Percentiles rank a stretch among this genome's conserved stretches.
These are phyloP conservation scores for Halteria grandinella DNA, from an alignment of 73 alveolate species.

Conservation along the genomic window DNA sequence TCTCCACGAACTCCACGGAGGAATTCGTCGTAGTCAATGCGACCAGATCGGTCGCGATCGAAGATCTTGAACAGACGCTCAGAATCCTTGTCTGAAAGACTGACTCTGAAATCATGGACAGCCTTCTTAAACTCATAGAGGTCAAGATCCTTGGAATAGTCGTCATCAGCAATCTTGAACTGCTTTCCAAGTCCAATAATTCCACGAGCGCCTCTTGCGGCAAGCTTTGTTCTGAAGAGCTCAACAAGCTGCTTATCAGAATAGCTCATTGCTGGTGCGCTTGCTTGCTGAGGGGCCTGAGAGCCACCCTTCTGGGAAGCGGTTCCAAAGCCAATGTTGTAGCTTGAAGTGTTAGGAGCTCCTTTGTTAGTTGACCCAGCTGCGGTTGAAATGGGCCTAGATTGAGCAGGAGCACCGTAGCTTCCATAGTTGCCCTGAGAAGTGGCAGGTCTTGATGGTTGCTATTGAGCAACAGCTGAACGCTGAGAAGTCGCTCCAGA, in stretches of 20 bases:
- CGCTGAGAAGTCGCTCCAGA: too few species aligned
- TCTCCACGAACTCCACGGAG: slow-evolving; percentile 80
- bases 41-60: slow-evolving; percentile 83
- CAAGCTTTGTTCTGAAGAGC: slow-evolving; percentile 59
- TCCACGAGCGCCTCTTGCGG: slow-evolving; percentile 84
- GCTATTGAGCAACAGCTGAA: too few species aligned
- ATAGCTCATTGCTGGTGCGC: slow-evolving; percentile 28
- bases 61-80: slow-evolving; percentile 70
- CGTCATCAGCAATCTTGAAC: slow-evolving; percentile 76
- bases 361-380: too few species aligned
- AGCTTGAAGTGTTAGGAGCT: too few species aligned
- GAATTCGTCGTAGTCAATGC: slow-evolving; percentile 83
- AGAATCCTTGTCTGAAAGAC: slow-evolving; percentile 53
- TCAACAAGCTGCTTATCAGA: slow-evolving; percentile 56
- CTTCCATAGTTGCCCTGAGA: too few species aligned
- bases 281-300: not conserved
- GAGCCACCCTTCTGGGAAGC: not conserved
- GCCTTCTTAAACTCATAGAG: slow-evolving; percentile 70
- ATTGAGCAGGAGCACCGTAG: too few species aligned
- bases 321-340: not conserved
- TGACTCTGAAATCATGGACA: slow-evolving; percentile 74
- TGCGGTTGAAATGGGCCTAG: too few species aligned
- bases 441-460: too few species aligned
- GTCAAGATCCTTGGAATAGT: slow-evolving; percentile 64
- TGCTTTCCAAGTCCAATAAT: slow-evolving; percentile 76